phyloP scores from a whole-genome alignment of 768 basidiomycete genomes.

The Boletus rufocinnamomeus region DNA sequence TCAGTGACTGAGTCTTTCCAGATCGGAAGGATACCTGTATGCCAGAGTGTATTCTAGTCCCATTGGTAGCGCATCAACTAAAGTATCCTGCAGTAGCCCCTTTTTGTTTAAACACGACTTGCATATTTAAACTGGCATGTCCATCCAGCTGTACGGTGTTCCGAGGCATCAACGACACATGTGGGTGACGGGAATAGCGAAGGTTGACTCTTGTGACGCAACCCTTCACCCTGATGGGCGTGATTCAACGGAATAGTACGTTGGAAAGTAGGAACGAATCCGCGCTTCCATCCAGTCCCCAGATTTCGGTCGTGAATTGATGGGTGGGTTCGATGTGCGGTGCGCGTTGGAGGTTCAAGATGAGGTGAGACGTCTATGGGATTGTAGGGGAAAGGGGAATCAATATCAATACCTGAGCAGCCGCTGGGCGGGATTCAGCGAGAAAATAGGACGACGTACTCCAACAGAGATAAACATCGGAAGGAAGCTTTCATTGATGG shows the following conservation, averaged over 20 bases:
- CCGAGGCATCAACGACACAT: not conserved
- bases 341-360: constrained; percentile 21
- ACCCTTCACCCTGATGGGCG: not conserved
- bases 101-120: not conserved
- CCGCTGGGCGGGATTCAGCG: too few species aligned
- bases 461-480: constrained; percentile 19
- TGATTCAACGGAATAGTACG: not conserved
- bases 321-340: rapidly evolving
- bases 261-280: constrained; percentile 20
- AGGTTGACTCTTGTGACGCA: not conserved
- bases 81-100: not conserved
- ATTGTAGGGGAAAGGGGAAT: not conserved
- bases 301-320: constrained; percentile 22
- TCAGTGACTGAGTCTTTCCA: not conserved
- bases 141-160: not conserved
- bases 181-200: not conserved
- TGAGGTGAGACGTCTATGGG: constrained; percentile 16
- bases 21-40: not conserved
- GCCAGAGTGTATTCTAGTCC: not conserved
- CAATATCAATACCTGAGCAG: not conserved
- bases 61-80: not conserved
- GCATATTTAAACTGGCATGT: not conserved
- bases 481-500: constrained; percentile 17
- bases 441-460: constrained; percentile 11
- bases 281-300: constrained; percentile 11